Evolutionary conservation across 345 rosid genomes (phyloP).

Genomic region (Alliaria petiolata): DNA sequence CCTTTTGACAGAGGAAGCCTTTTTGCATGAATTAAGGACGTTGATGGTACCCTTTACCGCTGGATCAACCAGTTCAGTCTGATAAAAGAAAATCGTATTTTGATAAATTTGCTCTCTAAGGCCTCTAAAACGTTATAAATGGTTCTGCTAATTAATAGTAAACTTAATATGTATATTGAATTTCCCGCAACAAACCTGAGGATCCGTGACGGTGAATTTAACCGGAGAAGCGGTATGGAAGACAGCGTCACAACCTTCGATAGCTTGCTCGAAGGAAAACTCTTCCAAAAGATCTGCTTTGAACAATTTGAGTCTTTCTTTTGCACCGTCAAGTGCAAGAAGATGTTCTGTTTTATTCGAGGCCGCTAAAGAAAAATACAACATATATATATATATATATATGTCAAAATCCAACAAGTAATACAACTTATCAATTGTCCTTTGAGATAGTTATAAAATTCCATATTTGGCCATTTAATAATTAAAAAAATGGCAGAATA

Average conservation of each 20-base stretch:
- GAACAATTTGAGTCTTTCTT: conserved; percentile 32
- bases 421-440: not conserved
- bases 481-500: not conserved
- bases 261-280: conserved; percentile 34
- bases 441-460: not conserved
- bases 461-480: not conserved
- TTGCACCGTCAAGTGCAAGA: conserved; percentile 26
- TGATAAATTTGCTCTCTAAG: not conserved
- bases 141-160: not conserved
- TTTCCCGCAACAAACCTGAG: conserved; percentile 26
- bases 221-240: conserved; percentile 58
- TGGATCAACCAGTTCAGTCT: conserved; percentile 18
- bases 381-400: not conserved
- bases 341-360: conserved; percentile 28
- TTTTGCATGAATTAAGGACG: conserved; percentile 43
- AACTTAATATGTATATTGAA: not conserved
- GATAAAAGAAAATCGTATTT: not conserved
- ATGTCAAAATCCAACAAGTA: not conserved
- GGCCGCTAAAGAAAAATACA: conserved; percentile 26
- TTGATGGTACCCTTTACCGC: conserved; percentile 52
- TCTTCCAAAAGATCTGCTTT: conserved; percentile 36
- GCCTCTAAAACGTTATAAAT: not conserved
- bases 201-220: conserved; percentile 20
- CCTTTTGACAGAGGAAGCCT: conserved; percentile 41
- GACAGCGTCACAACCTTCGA: conserved; percentile 54